Evolutionary conservation across 1,284 basidiomycete genomes (phyloP), one percentile per base, ranked within the genome.

Genomic region (Exobasidium rhododendri): DNA sequence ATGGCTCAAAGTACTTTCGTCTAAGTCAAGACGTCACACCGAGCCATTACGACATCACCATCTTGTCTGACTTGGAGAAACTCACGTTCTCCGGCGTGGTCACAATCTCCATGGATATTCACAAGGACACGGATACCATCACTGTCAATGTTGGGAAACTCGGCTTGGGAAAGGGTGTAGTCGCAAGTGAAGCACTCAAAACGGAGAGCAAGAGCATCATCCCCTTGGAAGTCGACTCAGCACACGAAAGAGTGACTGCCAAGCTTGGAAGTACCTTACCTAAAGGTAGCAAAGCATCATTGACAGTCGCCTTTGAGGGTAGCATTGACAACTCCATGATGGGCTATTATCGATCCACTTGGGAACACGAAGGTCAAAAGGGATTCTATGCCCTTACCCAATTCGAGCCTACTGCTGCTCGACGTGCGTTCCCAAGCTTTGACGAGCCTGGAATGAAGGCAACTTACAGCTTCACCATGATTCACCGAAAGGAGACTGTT

Each of bases 391-490:
- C 66, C 64, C 65, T 78, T 4, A 76, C 73, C 57, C 73, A 73
- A 64, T 82, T 83, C 59, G 82, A 97, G 87, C 88, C 94, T 20
- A 96, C 92, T 28, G 87, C 88, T 62, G 92, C 92, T 3, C 84
- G 93, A 4, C 71, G 79, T 24, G 81, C 80, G 22, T 81, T 80
- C 69, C 84, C 83, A 2, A 83, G 83, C 69, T 97, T 91, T 90
- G 94, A 97, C 79, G 93, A 97, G 80, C 94, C 94, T 26, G 84
- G 87, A 24, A 84, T 96, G 75, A 97, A 97, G 81, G 89, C 93
- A 4, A 92, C 88, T 2, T 96, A 90, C 80, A 84, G 61, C 31
- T 83, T 97, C 71, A 89, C 88, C 14, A 84, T 97, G 84, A 86
- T 98, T 69, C 92, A 92, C 32, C 87, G 88, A 65, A 86, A 88